A percentile compares a stretch with the other conserved stretches of the same genome.
Conservation (phyloP, 352 stramenopile species). For the Globisporangium polare region DNA sequence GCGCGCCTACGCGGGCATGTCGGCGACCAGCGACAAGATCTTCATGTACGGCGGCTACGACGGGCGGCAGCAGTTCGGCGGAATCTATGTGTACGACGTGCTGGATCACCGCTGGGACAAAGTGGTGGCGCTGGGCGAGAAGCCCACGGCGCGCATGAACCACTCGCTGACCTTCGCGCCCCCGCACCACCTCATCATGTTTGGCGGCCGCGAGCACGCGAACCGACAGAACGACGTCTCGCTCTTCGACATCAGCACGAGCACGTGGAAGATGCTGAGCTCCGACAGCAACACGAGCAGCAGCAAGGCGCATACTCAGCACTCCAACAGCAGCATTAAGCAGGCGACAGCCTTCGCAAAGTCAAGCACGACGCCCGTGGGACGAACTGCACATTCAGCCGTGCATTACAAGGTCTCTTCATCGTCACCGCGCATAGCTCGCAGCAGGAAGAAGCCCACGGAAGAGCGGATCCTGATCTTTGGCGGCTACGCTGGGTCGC, state of each 20-base stretch:
- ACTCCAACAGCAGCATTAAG: conserved; percentile 4
- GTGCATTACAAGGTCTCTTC: conserved; percentile 26
- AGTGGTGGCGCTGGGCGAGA: conserved; percentile 26
- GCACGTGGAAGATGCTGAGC: conserved; percentile 28
- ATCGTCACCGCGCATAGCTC: background rate
- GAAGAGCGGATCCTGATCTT: conserved; percentile 54
- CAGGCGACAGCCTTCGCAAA: background rate
- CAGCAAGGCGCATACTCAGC: conserved; percentile 1
- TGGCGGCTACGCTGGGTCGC: conserved; percentile 57
- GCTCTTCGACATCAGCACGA: conserved; percentile 37
- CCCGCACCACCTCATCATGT: conserved; percentile 50
- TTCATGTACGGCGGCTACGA: conserved; percentile 68
- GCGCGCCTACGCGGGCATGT: conserved; percentile 48
- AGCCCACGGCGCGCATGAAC: conserved; percentile 50
- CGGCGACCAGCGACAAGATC: conserved; percentile 47
- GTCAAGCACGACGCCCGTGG: conserved; percentile 13
- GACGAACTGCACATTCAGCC: conserved; percentile 42
- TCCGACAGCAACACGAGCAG: conserved; percentile 1
- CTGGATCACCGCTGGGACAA: conserved; percentile 49
- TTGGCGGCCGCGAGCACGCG: conserved; percentile 45
- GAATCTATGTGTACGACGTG: conserved; percentile 58
- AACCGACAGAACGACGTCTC: conserved; percentile 53
- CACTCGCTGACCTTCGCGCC: conserved; percentile 52
- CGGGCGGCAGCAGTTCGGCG: conserved; percentile 48
- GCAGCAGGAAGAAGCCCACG: background rate